Evolutionary conservation across 1,139 yeast species (phyloP), one percentile per base, ranked within the genome.

Genomic region (Pichia sp.): DNA sequence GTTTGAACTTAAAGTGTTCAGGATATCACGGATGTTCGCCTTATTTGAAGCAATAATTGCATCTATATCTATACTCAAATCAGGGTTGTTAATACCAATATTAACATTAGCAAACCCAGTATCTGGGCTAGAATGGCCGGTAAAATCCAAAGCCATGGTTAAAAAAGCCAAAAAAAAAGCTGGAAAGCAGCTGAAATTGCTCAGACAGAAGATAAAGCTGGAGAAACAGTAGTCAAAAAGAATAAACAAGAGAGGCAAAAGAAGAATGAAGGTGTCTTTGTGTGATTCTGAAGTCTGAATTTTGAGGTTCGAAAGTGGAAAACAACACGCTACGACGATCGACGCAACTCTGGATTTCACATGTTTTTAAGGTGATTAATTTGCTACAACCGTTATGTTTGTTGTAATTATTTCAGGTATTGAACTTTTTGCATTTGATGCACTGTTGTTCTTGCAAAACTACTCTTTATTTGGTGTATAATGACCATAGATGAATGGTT

Each of bases 21-120:
- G 45, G 16, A 64, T 55, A 36, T 59, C 62, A 27, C 57, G 55
- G 18, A 66, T 53, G 46, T 58, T 60, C 7, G 45, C 51, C 44
- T 61, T 62, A 45, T 57, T 57, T 14, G 55, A 39, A 14, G 45
- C 22, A 2, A 66, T 52, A 5, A 59, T 51, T 18, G 57, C 55
- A 45, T 62, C 62, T 25, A 63, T 58, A 39, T 55, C 56, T 13
- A 22, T 22, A 7, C 7, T 39, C 13, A 10, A 14, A 14, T 22
- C 41, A 4, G 41, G 25, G 14, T 39, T 39, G 28, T 39, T 39
- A 39, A 39, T 39, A 39, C 42, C 42, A 39, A 39, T 39, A 39
- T 39, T 39, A 39, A 39, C 42, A 39, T 19, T 36, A 36, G 41
- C 41, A 36, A n/a, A 19, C 18, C 38, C 38, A 33, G 14, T 36